Base-by-base conservation (phyloP, 352 stramenopile species). In the Pythium periplocum region DNA sequence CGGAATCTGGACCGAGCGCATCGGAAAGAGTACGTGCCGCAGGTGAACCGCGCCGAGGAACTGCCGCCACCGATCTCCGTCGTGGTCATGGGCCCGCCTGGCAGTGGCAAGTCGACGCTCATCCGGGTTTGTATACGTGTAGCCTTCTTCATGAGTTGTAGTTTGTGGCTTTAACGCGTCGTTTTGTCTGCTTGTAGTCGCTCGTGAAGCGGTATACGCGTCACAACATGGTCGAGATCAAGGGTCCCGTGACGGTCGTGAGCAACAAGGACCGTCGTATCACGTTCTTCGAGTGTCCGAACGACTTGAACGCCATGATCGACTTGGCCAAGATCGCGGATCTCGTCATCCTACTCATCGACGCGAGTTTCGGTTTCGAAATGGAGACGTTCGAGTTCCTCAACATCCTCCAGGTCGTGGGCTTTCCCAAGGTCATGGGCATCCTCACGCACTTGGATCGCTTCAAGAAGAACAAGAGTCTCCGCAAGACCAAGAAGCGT, bases 341-440 rank as follows among this genome's bases (percentile, higher is more conserved):
- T 66, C 75, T 99, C 4, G 97, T 99, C 17, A 67, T 99, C 39
- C 69, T 99, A 11, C 90, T 98, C 34, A 96, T 99, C 38, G 97
- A 99, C 84, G 97, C 96, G n/a, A 99, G 96, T 63, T 99, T 99
- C 64, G 98, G 98, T 6, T 99, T 99, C 68, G 97, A 99, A 68
- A 99, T 99, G 97, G 97, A 99, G 73, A 99, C 97, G 10, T 99
- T 99, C 56, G 98, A 99, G 80, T 99, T 99, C 66, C 84, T 99
- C 6, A 99, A 99, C 71, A 97, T 99, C 56, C 83, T 99, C 7
- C 97, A 99, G 74, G 76, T 88, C 33, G 71, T 85, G 0, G 84
- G 83, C 0, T 95, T 95, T 58, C 92, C 92, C 12, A 96, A 96
- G 62, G 92, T 98, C 33, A 98, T 99, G 89, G 97, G 97, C 46